Evolutionary conservation across 2,329 filamentous ascomycete genomes (phyloP).

Genomic region (Verticillium klebahnii): DNA sequence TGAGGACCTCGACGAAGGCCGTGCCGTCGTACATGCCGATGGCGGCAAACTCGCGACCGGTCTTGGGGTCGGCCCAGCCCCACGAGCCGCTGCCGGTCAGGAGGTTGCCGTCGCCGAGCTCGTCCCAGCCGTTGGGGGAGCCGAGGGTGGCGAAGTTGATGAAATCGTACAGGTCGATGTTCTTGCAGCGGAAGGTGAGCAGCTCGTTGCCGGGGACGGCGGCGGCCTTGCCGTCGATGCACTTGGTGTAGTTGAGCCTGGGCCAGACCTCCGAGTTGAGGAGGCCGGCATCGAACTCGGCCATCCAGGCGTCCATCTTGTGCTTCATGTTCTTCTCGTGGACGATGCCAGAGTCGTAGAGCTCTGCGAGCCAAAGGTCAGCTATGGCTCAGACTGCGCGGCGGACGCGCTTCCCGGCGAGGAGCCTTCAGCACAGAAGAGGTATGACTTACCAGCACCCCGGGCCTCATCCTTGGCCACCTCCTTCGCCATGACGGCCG

Average conservation of each 20-base stretch:
- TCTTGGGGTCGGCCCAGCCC: slow-evolving; percentile 36
- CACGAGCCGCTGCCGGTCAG: slow-evolving; percentile 25
- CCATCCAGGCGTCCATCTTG: slow-evolving; percentile 11
- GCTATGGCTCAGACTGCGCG: not conserved
- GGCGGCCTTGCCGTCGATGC: slow-evolving; percentile 15
- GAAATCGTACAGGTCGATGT: slow-evolving; percentile 49
- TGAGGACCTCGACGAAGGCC: slow-evolving; percentile 36
- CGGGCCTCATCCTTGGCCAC: slow-evolving; percentile 9
- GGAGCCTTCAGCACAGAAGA: not conserved
- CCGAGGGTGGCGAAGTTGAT: slow-evolving; percentile 47
- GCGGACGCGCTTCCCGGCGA: too few relatives aligned
- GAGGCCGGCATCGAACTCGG: slow-evolving; percentile 13
- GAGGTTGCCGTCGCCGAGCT: slow-evolving; percentile 9
- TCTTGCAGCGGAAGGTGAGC: slow-evolving; percentile 17
- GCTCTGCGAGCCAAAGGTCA: slow-evolving; percentile 4
- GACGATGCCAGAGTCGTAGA: slow-evolving; percentile 24
- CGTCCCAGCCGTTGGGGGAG: slow-evolving; percentile 21
- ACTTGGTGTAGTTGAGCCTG: slow-evolving; percentile 16
- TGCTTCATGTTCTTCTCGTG: slow-evolving; percentile 17
- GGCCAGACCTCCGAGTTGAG: slow-evolving; percentile 17
- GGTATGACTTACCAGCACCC: slow-evolving; percentile 7
- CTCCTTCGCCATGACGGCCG: slow-evolving; percentile 9
- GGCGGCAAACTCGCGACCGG: slow-evolving; percentile 22
- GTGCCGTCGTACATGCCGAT: slow-evolving; percentile 28
- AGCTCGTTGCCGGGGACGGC: slow-evolving; percentile 15